Evolutionary conservation across 2,329 filamentous ascomycete genomes (phyloP), one percentile per base, ranked within the genome.

Genomic region (Fusarium falciforme): DNA sequence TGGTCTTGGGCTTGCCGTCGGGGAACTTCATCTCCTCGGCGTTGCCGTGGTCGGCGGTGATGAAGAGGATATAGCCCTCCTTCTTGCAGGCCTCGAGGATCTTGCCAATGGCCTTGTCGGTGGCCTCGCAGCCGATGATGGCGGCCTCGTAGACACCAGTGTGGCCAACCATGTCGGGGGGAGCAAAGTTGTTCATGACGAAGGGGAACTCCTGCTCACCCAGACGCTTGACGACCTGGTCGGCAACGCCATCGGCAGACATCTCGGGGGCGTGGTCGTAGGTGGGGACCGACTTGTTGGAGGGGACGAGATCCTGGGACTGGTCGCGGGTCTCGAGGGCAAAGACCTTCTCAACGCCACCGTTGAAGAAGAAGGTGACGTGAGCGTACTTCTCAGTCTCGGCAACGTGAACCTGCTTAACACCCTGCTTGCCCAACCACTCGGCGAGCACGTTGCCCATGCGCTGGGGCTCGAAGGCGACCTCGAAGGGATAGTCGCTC

Each of bases 281-380:
- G 35, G 96, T 99, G 27, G 96, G 89, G 38, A 99, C 96, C 62
- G 86, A 85, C 88, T 93, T 96, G 84, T 97, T 97, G 58, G 94
- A 98, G 59, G 95, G 92, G 54, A 99, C 95, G 6, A 92, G 86
- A 81, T 92, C 90, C 82, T 92, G 90, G 31, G 84, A 85, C 88
- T 98, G 93, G 80, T 99, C 96, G 76, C 96, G 94, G 72, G 92
- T 91, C 86, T 99, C 96, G 57, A 95, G 92, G 63, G 93, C 91
- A 85, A 98, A 99, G 73, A 94, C 93, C 88, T 98, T 97, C 87
- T 99, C 96, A 62, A 98, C 94, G 81, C 96, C 96, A 67, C 96
- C 96, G 86, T 99, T 99, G 92, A 98, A 98, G 90, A 98, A 98
- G 90, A 98, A 98, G 66, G 96, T 98, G 74, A 99, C 96, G 87